These are phyloP conservation scores for Fusarium burgessii DNA, from an alignment of 2,329 filamentous ascomycete species.

Conservation along the genomic window DNA sequence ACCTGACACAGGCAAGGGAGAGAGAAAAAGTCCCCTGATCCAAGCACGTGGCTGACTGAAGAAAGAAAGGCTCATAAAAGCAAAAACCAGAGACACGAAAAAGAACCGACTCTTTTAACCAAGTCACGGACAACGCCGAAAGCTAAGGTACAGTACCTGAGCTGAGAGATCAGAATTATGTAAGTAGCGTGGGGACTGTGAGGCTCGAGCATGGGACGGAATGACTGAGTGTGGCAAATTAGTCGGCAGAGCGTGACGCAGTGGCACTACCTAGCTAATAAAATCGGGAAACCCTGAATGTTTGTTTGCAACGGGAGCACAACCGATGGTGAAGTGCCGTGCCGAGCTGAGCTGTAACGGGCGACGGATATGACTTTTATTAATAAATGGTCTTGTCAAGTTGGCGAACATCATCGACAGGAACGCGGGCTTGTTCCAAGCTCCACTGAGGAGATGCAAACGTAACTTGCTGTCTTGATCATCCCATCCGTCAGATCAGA, in stretches of 20 bases:
- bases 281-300: not conserved
- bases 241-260: slow-evolving; percentile 29
- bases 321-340: slow-evolving; percentile 7
- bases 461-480: slow-evolving; percentile 2
- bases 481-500: slow-evolving; percentile 10
- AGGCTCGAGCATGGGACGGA: slow-evolving; percentile 12
- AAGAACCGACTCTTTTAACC: slow-evolving; percentile 13
- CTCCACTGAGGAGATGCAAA: slow-evolving; percentile 16
- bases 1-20: slow-evolving; percentile 14
- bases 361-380: not conserved
- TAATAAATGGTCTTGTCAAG: too few species aligned
- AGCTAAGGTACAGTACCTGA: slow-evolving; percentile 5
- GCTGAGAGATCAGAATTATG: slow-evolving; percentile 39
- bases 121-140: slow-evolving; percentile 39
- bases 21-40: slow-evolving; percentile 12
- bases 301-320: not conserved
- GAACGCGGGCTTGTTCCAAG: not conserved
- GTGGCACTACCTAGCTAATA: slow-evolving; percentile 3
- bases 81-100: slow-evolving; percentile 6
- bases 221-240: slow-evolving; percentile 37
- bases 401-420: not conserved
- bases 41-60: slow-evolving; percentile 14
- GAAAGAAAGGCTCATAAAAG: slow-evolving; percentile 2
- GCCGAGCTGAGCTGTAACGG: not conserved
- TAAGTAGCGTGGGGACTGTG: slow-evolving; percentile 18